Evolutionary conservation across 1,139 yeast species (phyloP), one percentile per base, ranked within the genome.

Genomic region (Kodamaea fungicola): DNA sequence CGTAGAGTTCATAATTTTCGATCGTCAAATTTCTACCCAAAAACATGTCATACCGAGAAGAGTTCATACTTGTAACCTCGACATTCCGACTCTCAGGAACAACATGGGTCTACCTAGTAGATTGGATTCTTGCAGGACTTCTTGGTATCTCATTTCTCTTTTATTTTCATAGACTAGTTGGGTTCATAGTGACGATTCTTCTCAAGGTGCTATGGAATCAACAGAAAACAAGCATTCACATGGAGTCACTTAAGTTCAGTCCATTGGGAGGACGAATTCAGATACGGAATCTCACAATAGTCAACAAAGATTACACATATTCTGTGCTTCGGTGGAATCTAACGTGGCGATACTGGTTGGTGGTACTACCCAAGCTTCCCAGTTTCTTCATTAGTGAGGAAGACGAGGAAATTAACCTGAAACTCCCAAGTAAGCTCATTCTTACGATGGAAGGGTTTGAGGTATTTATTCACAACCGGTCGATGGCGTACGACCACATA

Each of bases 331-430:
- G 82, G 44, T 81, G 90, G 3, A 77, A 79, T 46, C 55, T 92
- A 24, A 86, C 95, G 0, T 92, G 97, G 97, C 60, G 95, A 42
- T 92, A 88, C 57, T 92, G 97, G 97, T 64, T 70, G 12, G 52
- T 86, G 38, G 64, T 66, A 4, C 56, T 66, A 12, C 74, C 80
- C 3, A 66, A 84, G 47, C 51, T 67, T 28, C 68, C 81, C 1
- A 74, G 68, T 26, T 67, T 62, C 39, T 53, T 50, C 30, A 49
- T 56, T 10, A 47, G 55, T 28, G 51, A 53, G 3, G 44, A 53
- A 10, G 60, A 58, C 7, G 31, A 33, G 3, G 22, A 12, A 13
- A 59, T 52, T 28, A 78, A 79, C 49, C 64, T 63, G 19, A 61
- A 64, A 31, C 69, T 78, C 1, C 89, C 90, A 0, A 64, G 83